phyloP scores from a whole-genome alignment of 768 basidiomycete species.

The Pleurotus eryngii region DNA sequence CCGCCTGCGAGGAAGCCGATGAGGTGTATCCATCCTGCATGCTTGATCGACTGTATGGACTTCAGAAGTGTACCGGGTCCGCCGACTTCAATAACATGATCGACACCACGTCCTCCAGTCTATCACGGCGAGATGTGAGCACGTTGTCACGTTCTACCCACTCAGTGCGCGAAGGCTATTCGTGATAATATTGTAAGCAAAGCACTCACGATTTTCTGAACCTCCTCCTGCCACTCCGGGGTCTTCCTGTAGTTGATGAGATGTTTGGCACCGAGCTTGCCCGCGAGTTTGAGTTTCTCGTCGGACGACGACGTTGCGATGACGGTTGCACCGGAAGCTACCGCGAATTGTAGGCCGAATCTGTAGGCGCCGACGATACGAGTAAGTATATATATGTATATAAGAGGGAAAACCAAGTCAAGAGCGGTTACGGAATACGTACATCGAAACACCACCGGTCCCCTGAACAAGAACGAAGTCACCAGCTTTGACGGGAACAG shows the following conservation, averaged over 20 bases:
- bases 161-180: no score
- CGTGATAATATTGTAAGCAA: not conserved
- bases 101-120: slow-evolving; percentile 36
- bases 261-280: slow-evolving; percentile 48
- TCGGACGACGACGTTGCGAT: slow-evolving; percentile 69
- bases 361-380: slow-evolving; percentile 19
- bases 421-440: slow-evolving; percentile 9
- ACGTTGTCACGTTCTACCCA: no score
- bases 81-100: slow-evolving; percentile 36
- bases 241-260: slow-evolving; percentile 60
- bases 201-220: slow-evolving; percentile 33
- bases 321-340: slow-evolving; percentile 59
- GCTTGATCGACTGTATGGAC: slow-evolving; percentile 34
- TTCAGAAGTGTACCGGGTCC: slow-evolving; percentile 38
- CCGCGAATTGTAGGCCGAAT: slow-evolving; percentile 58
- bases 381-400: no score
- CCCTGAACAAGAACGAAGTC: slow-evolving; percentile 57
- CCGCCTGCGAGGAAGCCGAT: slow-evolving; percentile 47
- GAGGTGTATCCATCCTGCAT: slow-evolving; percentile 42
- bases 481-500: slow-evolving; percentile 49
- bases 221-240: slow-evolving; percentile 57
- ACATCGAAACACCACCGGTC: slow-evolving; percentile 57
- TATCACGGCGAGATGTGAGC: slow-evolving; percentile 13
- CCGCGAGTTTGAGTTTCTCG: slow-evolving; percentile 51
- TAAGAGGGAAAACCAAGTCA: not conserved